A percentile compares a stretch with the other conserved stretches of the same genome.
phyloP scores from a whole-genome alignment of 352 stramenopile genomes.

The Paralagenidium karlingii region DNA sequence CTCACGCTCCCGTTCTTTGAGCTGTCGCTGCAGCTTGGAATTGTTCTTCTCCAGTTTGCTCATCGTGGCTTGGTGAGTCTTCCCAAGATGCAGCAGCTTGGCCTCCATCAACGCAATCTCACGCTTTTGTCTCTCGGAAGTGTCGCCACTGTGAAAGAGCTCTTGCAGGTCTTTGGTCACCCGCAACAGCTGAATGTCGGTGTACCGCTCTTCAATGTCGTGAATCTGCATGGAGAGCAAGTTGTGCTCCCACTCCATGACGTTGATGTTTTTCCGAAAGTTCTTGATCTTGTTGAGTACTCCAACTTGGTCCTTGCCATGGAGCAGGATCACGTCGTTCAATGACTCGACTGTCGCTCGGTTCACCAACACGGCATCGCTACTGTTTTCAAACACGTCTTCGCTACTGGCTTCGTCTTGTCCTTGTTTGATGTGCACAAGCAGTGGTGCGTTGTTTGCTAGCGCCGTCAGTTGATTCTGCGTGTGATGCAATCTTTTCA shows the following conservation, averaged over 20 bases:
- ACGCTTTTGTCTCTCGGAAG: constrained; percentile 63
- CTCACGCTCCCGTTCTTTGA: constrained; percentile 57
- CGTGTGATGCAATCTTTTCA: constrained; percentile 1
- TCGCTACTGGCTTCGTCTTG: constrained; percentile 79
- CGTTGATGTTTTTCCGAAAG: constrained; percentile 90
- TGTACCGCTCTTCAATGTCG: constrained; percentile 88
- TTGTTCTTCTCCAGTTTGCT: constrained; percentile 45
- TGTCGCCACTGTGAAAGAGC: constrained; percentile 78
- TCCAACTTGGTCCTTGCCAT: constrained; percentile 78
- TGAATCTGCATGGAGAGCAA: constrained; percentile 65
- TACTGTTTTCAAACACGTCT: constrained; percentile 15
- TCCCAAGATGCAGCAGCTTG: constrained; percentile 50
- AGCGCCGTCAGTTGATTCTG: constrained; percentile 15
- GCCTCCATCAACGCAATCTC: constrained; percentile 55
- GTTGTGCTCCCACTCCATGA: constrained; percentile 88
- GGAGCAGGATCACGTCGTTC: constrained; percentile 78
- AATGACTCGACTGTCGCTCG: constrained; percentile 66
- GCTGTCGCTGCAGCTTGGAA: constrained; percentile 35
- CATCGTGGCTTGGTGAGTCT: constrained; percentile 44
- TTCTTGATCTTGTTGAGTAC: constrained; percentile 86
- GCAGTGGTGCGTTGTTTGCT: constrained; percentile 56
- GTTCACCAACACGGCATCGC: constrained; percentile 60
- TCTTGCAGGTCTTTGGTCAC: constrained; percentile 90
- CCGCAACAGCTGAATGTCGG: constrained; percentile 86
- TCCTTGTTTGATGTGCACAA: constrained; percentile 86